Conservation (phyloP, 2,329 filamentous ascomycete genomes). For the Plenodomus biglobosus region DNA sequence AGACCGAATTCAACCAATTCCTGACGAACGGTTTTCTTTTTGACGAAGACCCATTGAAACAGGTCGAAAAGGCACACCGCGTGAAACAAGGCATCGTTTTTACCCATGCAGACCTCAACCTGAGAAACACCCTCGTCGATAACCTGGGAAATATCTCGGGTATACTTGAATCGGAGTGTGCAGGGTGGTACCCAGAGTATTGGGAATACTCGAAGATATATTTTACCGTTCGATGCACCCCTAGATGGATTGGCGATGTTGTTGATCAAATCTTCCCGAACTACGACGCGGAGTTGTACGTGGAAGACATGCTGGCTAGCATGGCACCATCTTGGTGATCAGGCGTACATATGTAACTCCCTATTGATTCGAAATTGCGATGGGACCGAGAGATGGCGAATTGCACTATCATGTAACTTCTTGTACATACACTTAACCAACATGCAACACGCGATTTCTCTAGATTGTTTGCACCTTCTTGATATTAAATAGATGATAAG, state of each 20-base stretch:
- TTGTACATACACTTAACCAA: too few relatives aligned
- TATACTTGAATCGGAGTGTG: conserved; percentile 29
- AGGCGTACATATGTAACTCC: too few relatives aligned
- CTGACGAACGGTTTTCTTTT: conserved; percentile 12
- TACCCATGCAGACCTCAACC: conserved; percentile 24
- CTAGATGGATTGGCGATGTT: conserved; percentile 21
- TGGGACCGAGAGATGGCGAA: too few relatives aligned
- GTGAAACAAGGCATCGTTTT: conserved; percentile 22
- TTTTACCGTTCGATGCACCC: conserved; percentile 10
- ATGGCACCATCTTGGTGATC: conserved; percentile 16
- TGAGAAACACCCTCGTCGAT: conserved; percentile 24
- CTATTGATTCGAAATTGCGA: too few relatives aligned
- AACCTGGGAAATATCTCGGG: conserved; percentile 17
- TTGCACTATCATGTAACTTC: too few relatives aligned
- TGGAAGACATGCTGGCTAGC: conserved; percentile 16
- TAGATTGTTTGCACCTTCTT: too few relatives aligned
- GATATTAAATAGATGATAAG: too few relatives aligned
- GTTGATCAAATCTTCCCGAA: conserved; percentile 19
- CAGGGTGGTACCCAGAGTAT: conserved; percentile 29
- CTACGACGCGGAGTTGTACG: conserved; percentile 18
- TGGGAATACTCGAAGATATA: conserved; percentile 25
- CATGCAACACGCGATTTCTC: too few relatives aligned
- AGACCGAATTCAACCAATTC: conserved; percentile 13
- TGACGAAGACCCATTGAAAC: conserved; percentile 10
- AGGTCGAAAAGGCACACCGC: conserved; percentile 11